phyloP scores from a whole-genome alignment of 2,329 filamentous ascomycete species.

The Aquanectria penicillioides region DNA sequence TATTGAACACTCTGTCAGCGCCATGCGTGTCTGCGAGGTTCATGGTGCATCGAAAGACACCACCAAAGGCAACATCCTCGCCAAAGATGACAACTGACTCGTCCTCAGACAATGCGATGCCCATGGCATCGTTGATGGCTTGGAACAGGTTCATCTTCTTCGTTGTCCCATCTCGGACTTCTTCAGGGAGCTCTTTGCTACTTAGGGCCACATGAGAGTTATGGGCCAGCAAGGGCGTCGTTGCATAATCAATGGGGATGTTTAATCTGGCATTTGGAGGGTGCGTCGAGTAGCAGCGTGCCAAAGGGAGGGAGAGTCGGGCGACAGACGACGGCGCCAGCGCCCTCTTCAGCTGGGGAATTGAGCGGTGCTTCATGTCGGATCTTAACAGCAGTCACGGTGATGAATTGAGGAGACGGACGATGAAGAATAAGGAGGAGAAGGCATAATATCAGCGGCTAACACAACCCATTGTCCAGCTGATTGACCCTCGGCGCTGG shows the following conservation, averaged over 20 bases:
- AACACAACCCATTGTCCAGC: constrained; percentile 34
- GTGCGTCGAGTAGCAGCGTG: constrained; percentile 62
- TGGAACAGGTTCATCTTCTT: constrained; percentile 95
- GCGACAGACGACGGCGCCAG: constrained; percentile 32
- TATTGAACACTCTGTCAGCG: constrained; percentile 92
- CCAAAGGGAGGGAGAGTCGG: constrained; percentile 30
- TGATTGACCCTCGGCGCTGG: constrained; percentile 41
- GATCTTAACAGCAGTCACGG: constrained; percentile 13
- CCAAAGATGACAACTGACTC: constrained; percentile 92
- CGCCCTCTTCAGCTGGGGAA: constrained; percentile 44
- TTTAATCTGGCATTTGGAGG: constrained; percentile 77
- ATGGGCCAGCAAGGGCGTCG: constrained; percentile 84
- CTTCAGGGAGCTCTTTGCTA: constrained; percentile 75
- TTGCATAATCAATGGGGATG: constrained; percentile 85
- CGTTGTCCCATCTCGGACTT: constrained; percentile 74
- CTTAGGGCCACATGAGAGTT: constrained; percentile 76
- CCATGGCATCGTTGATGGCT: constrained; percentile 89
- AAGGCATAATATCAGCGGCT: constrained; percentile 30
- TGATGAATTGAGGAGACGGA: constrained; percentile 14
- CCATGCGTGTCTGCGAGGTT: constrained; percentile 90
- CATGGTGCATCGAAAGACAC: constrained; percentile 95
- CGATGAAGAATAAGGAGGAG: constrained; percentile 20
- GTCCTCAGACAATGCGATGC: constrained; percentile 82
- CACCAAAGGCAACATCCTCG: constrained; percentile 96
- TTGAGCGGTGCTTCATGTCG: constrained; percentile 47